A percentile compares a stretch with the other conserved stretches of the same genome.
phyloP scores from a whole-genome alignment of 73 alveolate species.

The Blepharisma stoltei region DNA sequence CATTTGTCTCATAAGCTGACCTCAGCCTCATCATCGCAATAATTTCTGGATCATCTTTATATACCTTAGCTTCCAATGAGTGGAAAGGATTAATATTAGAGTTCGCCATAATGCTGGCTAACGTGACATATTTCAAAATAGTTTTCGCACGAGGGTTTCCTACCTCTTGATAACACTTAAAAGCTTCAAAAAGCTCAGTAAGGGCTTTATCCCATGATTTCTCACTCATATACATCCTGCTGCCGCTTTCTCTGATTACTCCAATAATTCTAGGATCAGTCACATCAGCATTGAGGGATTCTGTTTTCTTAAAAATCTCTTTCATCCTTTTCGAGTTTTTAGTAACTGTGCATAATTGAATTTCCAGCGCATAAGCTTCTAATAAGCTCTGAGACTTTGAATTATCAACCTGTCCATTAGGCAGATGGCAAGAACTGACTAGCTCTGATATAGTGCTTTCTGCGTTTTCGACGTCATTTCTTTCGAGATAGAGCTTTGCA shows the following conservation, averaged over 20 bases:
- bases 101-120: slow-evolving; percentile 60
- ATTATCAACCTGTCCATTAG: slow-evolving; percentile 49
- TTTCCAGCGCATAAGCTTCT: slow-evolving; percentile 41
- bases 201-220: slow-evolving; percentile 71
- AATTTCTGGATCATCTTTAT: slow-evolving; percentile 67
- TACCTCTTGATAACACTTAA: slow-evolving; percentile 68
- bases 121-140: slow-evolving; percentile 59
- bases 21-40: slow-evolving; percentile 60
- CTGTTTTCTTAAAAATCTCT: slow-evolving; percentile 55
- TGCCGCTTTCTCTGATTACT: slow-evolving; percentile 70
- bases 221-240: slow-evolving; percentile 75
- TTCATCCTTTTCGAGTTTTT: slow-evolving; percentile 39
- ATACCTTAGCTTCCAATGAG: slow-evolving; percentile 78
- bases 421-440: slow-evolving; percentile 43
- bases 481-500: slow-evolving; percentile 59
- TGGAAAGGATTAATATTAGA: slow-evolving; percentile 64
- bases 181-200: slow-evolving; percentile 65
- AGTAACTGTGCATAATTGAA: slow-evolving; percentile 25
- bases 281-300: slow-evolving; percentile 64
- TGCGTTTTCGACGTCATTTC: slow-evolving; percentile 39
- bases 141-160: slow-evolving; percentile 75
- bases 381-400: slow-evolving; percentile 33
- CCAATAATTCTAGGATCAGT: slow-evolving; percentile 76
- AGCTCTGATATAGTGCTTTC: slow-evolving; percentile 45
- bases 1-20: slow-evolving; percentile 65